phyloP scores from a whole-genome alignment of 2,329 filamentous ascomycete genomes.

The Penicillium corylophilum region DNA sequence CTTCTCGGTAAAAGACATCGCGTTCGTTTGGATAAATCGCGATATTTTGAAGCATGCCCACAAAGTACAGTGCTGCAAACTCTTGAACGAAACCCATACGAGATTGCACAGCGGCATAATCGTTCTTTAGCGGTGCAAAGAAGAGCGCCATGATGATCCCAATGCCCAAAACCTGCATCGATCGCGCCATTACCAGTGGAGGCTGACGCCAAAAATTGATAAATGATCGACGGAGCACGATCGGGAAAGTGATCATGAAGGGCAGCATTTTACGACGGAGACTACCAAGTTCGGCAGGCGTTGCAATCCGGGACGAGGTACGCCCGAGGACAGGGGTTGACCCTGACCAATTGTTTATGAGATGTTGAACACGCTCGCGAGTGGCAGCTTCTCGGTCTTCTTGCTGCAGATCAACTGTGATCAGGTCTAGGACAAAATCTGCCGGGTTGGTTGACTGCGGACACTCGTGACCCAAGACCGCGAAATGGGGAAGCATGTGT shows the following conservation, averaged over 20 bases:
- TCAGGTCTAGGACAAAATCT: constrained; percentile 74
- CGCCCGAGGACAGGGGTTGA: constrained; percentile 20
- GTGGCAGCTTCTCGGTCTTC: constrained; percentile 62
- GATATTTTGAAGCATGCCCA: constrained; percentile 77
- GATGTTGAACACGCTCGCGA: constrained; percentile 58
- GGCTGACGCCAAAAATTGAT: constrained; percentile 70
- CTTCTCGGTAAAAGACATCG: constrained; percentile 75
- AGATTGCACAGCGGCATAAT: constrained; percentile 70
- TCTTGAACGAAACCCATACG: constrained; percentile 73
- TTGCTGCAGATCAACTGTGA: constrained; percentile 72
- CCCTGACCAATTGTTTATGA: constrained; percentile 61
- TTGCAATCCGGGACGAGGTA: constrained; percentile 52
- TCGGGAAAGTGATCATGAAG: constrained; percentile 62
- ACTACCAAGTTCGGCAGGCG: constrained; percentile 70
- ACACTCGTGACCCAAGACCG: constrained; percentile 60
- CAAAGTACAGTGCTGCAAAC: constrained; percentile 56
- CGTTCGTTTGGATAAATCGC: constrained; percentile 70
- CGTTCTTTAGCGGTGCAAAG: constrained; percentile 68
- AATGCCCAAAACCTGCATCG: constrained; percentile 66
- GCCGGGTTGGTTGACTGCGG: constrained; percentile 71
- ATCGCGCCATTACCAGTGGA: constrained; percentile 61
- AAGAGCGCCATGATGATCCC: constrained; percentile 65
- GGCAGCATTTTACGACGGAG: constrained; percentile 63
- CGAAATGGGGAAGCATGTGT: constrained; percentile 67
- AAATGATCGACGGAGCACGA: constrained; percentile 65